phyloP scores from a whole-genome alignment of 2,329 filamentous ascomycete species.

The Aspergillus luchuensis region DNA sequence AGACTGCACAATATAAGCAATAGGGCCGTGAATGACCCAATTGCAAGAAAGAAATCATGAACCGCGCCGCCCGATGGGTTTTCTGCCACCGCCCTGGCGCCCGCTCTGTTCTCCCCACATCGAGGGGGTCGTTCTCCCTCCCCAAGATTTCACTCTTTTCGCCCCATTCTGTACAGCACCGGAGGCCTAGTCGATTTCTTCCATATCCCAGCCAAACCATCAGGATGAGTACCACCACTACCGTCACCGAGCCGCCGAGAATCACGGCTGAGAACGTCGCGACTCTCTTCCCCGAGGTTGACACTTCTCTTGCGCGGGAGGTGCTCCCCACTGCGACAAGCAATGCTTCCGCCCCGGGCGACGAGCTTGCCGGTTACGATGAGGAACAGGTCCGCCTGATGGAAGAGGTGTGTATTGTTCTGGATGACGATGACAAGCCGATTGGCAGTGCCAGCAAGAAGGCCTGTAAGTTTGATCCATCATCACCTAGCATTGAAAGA shows the following conservation, averaged over 20 bases:
- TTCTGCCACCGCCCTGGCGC: constrained; percentile 6
- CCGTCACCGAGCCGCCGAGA: constrained; percentile 54
- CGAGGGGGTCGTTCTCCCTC: neutral
- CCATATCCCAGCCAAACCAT: neutral
- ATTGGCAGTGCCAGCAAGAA: constrained; percentile 99
- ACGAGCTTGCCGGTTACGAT: constrained; percentile 86
- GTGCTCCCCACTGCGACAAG: constrained; percentile 47
- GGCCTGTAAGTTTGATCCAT: constrained; percentile 67
- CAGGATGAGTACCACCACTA: constrained; percentile 51
- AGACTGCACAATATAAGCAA: neutral
- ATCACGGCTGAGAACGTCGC: constrained; percentile 87
- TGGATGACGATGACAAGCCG: constrained; percentile 86
- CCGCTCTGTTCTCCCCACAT: neutral
- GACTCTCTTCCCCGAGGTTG: constrained; percentile 82
- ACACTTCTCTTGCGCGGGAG: constrained; percentile 59
- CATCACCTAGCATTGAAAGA: neutral
- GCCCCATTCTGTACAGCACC: neutral
- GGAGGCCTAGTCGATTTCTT: neutral
- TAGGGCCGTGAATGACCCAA: neutral
- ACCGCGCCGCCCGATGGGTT: neutral
- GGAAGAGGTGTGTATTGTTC: constrained; percentile 98
- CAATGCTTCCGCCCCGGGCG: constrained; percentile 52
- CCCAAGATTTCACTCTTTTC: neutral
- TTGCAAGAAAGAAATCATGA: neutral
- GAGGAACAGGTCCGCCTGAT: constrained; percentile 97